These are phyloP conservation scores for Aspergillus ostianus DNA, from an alignment of 495 filamentous ascomycete species.

Conservation along the genomic window DNA sequence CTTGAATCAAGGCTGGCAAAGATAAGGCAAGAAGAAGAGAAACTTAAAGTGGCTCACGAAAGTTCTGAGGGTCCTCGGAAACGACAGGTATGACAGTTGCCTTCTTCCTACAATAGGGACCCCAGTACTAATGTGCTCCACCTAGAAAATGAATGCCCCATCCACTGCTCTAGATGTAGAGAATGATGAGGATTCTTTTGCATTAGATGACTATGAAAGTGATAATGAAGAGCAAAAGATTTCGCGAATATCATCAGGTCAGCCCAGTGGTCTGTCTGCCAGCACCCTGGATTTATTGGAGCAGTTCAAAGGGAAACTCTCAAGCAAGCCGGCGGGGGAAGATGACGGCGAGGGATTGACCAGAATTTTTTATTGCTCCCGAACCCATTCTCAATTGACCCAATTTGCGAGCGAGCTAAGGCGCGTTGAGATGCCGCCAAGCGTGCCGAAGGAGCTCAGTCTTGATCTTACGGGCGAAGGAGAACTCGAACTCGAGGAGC, in stretches of 20 bases:
- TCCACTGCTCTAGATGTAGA: constrained; percentile 34
- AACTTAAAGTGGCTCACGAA: constrained; percentile 48
- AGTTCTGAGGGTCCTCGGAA: constrained; percentile 47
- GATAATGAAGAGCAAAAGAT: constrained; percentile 46
- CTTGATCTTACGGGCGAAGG: constrained; percentile 23
- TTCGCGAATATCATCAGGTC: constrained; percentile 14
- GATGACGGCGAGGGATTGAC: constrained; percentile 55
- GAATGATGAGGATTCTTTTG: constrained; percentile 73
- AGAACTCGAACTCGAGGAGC: constrained; percentile 46
- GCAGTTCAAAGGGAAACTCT: constrained; percentile 35
- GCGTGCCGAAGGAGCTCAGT: constrained; percentile 38
- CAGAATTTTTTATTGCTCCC: constrained; percentile 91
- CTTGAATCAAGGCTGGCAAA: constrained; percentile 68
- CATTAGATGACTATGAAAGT: constrained; percentile 79
- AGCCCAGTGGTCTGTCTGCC: constrained; percentile 39
- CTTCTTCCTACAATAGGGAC: not conserved
- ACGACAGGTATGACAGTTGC: constrained; percentile 42
- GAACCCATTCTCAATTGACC: constrained; percentile 91
- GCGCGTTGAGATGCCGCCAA: constrained; percentile 73
- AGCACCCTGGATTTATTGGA: constrained; percentile 44
- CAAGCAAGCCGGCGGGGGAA: constrained; percentile 39
- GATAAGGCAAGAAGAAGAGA: constrained; percentile 67
- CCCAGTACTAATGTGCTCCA: constrained; percentile 7
- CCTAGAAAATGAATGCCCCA: constrained; percentile 33
- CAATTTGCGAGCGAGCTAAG: constrained; percentile 92